Evolutionary conservation across 169 alveolate species (phyloP), one percentile per base, ranked within the genome.

Genomic region (Neospora caninum): DNA sequence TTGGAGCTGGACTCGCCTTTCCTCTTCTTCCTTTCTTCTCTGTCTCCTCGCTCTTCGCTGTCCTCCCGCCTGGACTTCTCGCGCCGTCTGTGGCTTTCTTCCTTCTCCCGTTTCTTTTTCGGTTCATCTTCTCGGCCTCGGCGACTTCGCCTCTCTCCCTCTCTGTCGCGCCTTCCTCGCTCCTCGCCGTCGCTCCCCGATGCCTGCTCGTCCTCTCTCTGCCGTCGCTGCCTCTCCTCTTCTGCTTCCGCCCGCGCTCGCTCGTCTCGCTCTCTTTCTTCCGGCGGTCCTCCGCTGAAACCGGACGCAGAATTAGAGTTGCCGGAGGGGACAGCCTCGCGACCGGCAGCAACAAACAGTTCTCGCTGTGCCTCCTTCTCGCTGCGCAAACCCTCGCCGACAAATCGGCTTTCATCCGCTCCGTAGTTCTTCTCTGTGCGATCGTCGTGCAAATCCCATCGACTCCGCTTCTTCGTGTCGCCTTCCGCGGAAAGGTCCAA

Each of bases 371-470:
- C 84, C 84, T 36, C 73, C 73, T 27, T 64, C 20, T 27, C 73
- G 31, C 73, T 64, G 73, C 88, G 34, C 86, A 67, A 49, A 88
- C 89, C 73, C 89, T 78, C 38, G 91, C 94, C 73, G 27, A 38
- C 20, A 91, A 67, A 27, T 78, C 91, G 39, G 83, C 94, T 49
- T 45, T 16, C 18, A 25, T n/a, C 83, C 36, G 22, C 54, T 0
- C 54, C 67, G 83, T 49, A 41, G 64, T 54, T 82, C 73, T n/a
- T 82, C 67, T 89, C 87, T 69, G 88, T 67, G 10, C 88, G 53
- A 38, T 92, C 94, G 67, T 92, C 94, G 67, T 92, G 91, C 39
- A 38, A 49, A 69, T 88, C 87, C 84, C 88, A 58, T 0, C 94
- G 64, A 20, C 87, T 80, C n/a, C 34, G 36, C 43, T 64, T 80